A percentile compares a stretch with the other conserved stretches of the same genome.
Evolutionary conservation across 2,329 filamentous ascomycete species (phyloP).

Genomic region (Pseudogymnoascus sp.): DNA sequence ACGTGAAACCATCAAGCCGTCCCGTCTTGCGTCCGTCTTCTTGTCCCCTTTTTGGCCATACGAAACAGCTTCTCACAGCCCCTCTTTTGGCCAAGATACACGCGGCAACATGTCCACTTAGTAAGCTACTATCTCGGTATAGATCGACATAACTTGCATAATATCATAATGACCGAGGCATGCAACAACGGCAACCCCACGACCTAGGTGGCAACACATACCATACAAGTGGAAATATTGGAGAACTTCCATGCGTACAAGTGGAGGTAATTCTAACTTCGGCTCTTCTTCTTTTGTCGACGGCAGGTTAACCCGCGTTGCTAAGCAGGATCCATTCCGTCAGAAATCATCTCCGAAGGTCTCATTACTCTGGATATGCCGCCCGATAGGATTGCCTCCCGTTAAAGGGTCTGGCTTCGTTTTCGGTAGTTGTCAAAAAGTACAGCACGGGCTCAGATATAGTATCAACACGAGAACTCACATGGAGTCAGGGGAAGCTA

Average conservation of each 20-base stretch:
- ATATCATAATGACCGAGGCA: slow-evolving; percentile 1
- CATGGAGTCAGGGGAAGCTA: background rate
- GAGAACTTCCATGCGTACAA: background rate
- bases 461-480: background rate
- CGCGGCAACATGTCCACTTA: background rate
- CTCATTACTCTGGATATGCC: background rate
- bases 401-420: background rate
- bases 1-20: background rate
- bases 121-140: background rate
- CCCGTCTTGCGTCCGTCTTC: background rate
- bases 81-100: background rate
- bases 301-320: background rate
- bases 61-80: background rate
- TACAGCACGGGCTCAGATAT: background rate
- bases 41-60: background rate
- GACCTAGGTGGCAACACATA: background rate
- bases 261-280: background rate
- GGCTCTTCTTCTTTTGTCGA: background rate
- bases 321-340: background rate
- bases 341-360: background rate
- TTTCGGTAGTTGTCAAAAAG: background rate
- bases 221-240: background rate
- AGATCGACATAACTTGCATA: background rate
- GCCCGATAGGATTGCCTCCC: background rate
- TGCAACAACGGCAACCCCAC: background rate